phyloP scores from a whole-genome alignment of 2,329 filamentous ascomycete species.

The Aspergillus fumigatiaffinis region DNA sequence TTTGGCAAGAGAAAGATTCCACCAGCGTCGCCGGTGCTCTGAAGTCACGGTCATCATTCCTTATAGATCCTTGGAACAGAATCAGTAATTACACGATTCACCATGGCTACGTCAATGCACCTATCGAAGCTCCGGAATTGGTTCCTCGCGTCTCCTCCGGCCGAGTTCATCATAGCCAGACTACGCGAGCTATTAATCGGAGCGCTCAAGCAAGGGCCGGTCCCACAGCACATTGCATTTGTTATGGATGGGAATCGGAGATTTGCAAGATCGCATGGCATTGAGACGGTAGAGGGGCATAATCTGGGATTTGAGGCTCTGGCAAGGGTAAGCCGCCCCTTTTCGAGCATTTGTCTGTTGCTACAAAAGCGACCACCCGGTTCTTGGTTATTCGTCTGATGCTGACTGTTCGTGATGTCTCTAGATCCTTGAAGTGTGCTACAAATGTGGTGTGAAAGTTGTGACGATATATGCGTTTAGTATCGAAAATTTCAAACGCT shows the following conservation, averaged over 20 bases:
- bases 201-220: conserved; percentile 80
- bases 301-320: conserved; percentile 93
- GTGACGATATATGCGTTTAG: conserved; percentile 98
- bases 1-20: neutral
- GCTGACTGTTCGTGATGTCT: neutral
- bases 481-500: conserved; percentile 98
- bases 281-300: conserved; percentile 95
- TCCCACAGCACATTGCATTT: conserved; percentile 96
- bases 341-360: neutral
- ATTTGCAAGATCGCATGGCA: conserved; percentile 83
- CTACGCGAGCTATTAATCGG: conserved; percentile 83
- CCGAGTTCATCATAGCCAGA: conserved; percentile 79
- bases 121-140: conserved; percentile 64
- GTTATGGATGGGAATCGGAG: conserved; percentile 98
- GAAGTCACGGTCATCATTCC: neutral
- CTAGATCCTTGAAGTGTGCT: conserved; percentile 92
- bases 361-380: conserved; percentile 1
- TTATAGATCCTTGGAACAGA: neutral
- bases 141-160: conserved; percentile 81
- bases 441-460: conserved; percentile 93
- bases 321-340: conserved; percentile 61
- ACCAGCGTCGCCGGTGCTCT: neutral
- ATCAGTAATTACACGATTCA: conserved; percentile 8
- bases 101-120: conserved; percentile 51
- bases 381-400: neutral